A percentile compares a stretch with the other conserved stretches of the same genome.
Conservation (phyloP, 768 basidiomycete genomes). For the Mycena indigotica region DNA sequence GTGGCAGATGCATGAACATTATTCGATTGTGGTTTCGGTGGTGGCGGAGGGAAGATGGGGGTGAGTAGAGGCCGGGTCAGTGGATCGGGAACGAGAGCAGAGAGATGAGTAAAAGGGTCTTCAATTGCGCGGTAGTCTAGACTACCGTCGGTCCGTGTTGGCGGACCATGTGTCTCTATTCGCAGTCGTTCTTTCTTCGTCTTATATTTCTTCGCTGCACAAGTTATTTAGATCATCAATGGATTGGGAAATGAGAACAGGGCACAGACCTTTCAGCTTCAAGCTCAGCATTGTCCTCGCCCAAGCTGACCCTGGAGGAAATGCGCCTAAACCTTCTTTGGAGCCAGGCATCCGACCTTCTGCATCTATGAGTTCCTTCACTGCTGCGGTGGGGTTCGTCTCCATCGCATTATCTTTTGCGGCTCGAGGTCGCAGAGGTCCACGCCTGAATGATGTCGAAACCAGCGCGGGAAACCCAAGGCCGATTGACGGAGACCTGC, state of each 20-base stretch:
- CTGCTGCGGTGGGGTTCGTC: slow-evolving; percentile 32
- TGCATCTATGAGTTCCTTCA: slow-evolving; percentile 57
- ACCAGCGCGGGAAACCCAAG: slow-evolving; percentile 4
- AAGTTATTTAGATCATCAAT: not conserved
- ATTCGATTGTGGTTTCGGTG: slow-evolving; percentile 21
- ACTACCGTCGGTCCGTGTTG: slow-evolving; percentile 73
- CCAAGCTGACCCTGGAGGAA: slow-evolving; percentile 71
- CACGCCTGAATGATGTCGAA: not conserved
- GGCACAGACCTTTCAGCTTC: slow-evolving; percentile 66
- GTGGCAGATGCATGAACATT: no score
- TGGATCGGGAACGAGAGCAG: slow-evolving; percentile 61
- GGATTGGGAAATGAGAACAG: not conserved
- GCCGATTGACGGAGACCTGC: slow-evolving; percentile 16
- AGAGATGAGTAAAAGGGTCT: slow-evolving; percentile 73
- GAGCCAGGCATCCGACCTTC: slow-evolving; percentile 77
- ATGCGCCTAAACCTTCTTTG: slow-evolving; percentile 73
- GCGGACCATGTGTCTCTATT: slow-evolving; percentile 78
- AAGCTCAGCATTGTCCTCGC: slow-evolving; percentile 72
- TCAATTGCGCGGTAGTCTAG: slow-evolving; percentile 75
- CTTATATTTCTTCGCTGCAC: slow-evolving; percentile 69
- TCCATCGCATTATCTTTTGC: slow-evolving; percentile 48
- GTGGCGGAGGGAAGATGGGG: slow-evolving; percentile 51
- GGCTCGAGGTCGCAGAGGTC: slow-evolving; percentile 39
- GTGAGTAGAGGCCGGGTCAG: slow-evolving; percentile 56
- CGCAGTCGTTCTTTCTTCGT: slow-evolving; percentile 81